Evolutionary conservation across 78 protist species (phyloP), one percentile per base, ranked within the genome.

Genomic region (Dictyostelium brefeldianum): DNA sequence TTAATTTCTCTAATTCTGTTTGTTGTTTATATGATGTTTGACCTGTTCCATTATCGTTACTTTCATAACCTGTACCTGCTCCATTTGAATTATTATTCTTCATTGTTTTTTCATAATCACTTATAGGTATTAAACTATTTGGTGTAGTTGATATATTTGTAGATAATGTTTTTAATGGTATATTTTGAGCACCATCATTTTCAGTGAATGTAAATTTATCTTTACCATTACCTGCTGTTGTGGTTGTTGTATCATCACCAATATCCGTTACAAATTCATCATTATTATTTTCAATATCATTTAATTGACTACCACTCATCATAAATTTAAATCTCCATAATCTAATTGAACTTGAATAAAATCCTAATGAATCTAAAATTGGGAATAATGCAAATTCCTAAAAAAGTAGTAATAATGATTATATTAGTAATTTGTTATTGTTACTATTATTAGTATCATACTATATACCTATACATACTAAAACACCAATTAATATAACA

Each of bases 311-410:
- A 2, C 22, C 50, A 11, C 36, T 31, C 12, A 27, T 83, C 10
- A 83, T 36, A 15, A 31, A 31, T 31, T 67, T 67, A 67, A 67
- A 67, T 67, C 29, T 67, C 75, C 75, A 67, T 31, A 67, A 31
- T 67, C 36, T 67, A 31, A 67, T 67, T 67, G 75, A 67, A 31
- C 75, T 67, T 31, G 59, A 36, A 48, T 51, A 56, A 46, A 64
- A 87, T n/a, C 93, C 93, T 22, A 87, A 47, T 47, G 82, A 70
- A 51, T 87, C 92, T 31, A 77, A 48, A 31, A 87, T 43, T 77
- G 92, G 92, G 92, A 87, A 87, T 5, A 87, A 77, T 87, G 75
- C 82, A 87, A 87, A 87, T 54, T 87, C 92, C 81, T 77, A 77
- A n/a, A 12, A 73, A n/a, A 36, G n/a, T n/a, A 25, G 11, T 15